These are phyloP conservation scores for Prunus padus DNA, from an alignment of 306 rosid genomes.

Conservation along the genomic window DNA sequence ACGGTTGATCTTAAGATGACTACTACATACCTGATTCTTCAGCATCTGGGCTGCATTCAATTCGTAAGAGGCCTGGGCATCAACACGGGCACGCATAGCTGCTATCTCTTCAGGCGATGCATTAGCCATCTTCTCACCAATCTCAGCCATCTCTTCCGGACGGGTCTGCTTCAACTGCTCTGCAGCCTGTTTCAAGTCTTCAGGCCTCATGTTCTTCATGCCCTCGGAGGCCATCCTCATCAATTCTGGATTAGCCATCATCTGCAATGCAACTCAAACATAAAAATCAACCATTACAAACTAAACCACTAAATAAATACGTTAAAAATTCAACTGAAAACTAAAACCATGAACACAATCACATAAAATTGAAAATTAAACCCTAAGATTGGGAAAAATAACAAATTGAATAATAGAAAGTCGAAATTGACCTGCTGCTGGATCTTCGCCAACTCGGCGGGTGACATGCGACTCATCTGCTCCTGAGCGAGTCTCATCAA, in stretches of 20 bases:
- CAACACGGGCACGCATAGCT: constrained; percentile 65
- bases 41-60: constrained; percentile 78
- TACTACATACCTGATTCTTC: constrained; percentile 65
- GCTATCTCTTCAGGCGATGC: constrained; percentile 84
- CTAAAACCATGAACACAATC: not conserved
- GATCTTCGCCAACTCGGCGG: constrained; percentile 84
- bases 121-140: constrained; percentile 85
- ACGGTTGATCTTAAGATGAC: not conserved
- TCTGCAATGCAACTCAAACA: constrained; percentile 44
- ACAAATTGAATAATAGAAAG: not conserved
- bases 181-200: constrained; percentile 78
- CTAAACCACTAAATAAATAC: not conserved
- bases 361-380: not conserved
- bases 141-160: constrained; percentile 94
- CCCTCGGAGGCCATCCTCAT: constrained; percentile 91
- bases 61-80: constrained; percentile 65
- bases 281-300: constrained; percentile 4
- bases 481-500: constrained; percentile 84
- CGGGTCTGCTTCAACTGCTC: constrained; percentile 85
- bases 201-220: constrained; percentile 84
- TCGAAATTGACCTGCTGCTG: constrained; percentile 64
- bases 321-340: not conserved
- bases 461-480: constrained; percentile 98
- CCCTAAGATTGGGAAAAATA: not conserved
- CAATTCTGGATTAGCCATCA: constrained; percentile 93